Base-by-base conservation (phyloP, 768 basidiomycete genomes). In the Kondoa malvinella region DNA sequence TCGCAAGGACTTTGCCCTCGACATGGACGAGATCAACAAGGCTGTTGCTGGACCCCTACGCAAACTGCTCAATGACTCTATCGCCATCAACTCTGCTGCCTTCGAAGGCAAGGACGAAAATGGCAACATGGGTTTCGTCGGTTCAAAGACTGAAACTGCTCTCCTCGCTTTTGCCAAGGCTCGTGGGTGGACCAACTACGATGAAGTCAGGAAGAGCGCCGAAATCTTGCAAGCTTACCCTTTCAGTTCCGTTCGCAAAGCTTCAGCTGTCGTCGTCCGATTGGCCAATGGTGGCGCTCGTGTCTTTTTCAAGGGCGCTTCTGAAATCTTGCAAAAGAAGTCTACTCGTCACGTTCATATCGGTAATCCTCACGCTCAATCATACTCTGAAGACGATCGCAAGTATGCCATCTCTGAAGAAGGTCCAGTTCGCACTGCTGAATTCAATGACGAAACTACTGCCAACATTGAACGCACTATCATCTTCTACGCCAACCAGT, bases 401-500 rank as follows among this genome's bases (percentile, higher is more conserved):
- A 21, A 64, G 67, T 4, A 26, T 17, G 61, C 65, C 40, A 56
- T 40, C 17, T 64, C 57, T 27, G 71, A 73, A 30, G 67, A 76
- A 57, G 70, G 73, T 33, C 70, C 72, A 1, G 72, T 76, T 32
- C 75, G 71, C 75, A 84, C 83, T 1, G 78, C 75, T 68, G 76
- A 76, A 0, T 89, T 95, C 67, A 85, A 84, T 72, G 79, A 82
- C 12, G 78, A 85, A 21, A 84, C 86, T 16, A 80, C 81, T 68
- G 86, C 87, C 74, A 96, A 96, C 75, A 89, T 96, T 76, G 70
- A 74, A 26, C 83, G 89, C 59, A 96, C 94, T 16, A 96, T 92
- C 77, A 92, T 94, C 72, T 94, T 95, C 78, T 97, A 99, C 76
- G 92, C 92, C 73, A 92, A 92, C 77, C 94, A 97, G 79, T 87